Evolutionary conservation across 2,329 filamentous ascomycete genomes (phyloP).

Genomic region (Alternaria arbusti): DNA sequence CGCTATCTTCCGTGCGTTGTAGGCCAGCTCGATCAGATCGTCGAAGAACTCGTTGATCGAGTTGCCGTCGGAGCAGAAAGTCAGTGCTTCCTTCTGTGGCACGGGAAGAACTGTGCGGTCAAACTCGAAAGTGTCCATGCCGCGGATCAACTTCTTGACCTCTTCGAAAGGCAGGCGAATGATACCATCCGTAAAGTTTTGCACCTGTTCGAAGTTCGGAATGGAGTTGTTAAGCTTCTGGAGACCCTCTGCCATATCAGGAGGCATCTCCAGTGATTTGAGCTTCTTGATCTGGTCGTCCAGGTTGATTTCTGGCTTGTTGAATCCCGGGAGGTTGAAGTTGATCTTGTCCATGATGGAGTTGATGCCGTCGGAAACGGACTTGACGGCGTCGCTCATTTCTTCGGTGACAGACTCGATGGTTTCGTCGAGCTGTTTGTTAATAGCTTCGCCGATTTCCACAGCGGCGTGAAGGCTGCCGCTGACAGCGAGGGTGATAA

Average conservation of each 20-base stretch:
- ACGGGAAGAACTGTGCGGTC: slow-evolving; percentile 80
- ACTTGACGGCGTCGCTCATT: slow-evolving; percentile 50
- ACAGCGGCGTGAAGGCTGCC: slow-evolving; percentile 77
- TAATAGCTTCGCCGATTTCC: slow-evolving; percentile 65
- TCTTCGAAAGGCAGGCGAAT: slow-evolving; percentile 82
- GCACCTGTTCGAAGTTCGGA: slow-evolving; percentile 81
- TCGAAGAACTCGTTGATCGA: slow-evolving; percentile 85
- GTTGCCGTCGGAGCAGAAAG: slow-evolving; percentile 87
- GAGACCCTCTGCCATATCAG: slow-evolving; percentile 71
- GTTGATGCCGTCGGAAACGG: slow-evolving; percentile 46
- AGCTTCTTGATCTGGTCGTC: slow-evolving; percentile 69
- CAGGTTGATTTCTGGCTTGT: slow-evolving; percentile 68
- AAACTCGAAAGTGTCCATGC: slow-evolving; percentile 76
- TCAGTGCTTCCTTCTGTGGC: slow-evolving; percentile 79
- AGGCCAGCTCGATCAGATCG: slow-evolving; percentile 69
- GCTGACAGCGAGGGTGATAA: slow-evolving; percentile 82
- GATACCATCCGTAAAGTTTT: slow-evolving; percentile 78
- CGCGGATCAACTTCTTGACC: slow-evolving; percentile 74
- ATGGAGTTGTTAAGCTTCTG: slow-evolving; percentile 77
- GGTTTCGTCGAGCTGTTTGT: slow-evolving; percentile 66
- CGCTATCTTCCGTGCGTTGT: slow-evolving; percentile 74
- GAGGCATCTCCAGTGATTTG: slow-evolving; percentile 72
- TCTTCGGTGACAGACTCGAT: slow-evolving; percentile 65
- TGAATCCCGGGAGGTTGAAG: slow-evolving; percentile 50
- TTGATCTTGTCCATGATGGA: slow-evolving; percentile 50